These are phyloP conservation scores for Fusarium clavum DNA, from an alignment of 2,329 filamentous ascomycete species.

Conservation along the genomic window DNA sequence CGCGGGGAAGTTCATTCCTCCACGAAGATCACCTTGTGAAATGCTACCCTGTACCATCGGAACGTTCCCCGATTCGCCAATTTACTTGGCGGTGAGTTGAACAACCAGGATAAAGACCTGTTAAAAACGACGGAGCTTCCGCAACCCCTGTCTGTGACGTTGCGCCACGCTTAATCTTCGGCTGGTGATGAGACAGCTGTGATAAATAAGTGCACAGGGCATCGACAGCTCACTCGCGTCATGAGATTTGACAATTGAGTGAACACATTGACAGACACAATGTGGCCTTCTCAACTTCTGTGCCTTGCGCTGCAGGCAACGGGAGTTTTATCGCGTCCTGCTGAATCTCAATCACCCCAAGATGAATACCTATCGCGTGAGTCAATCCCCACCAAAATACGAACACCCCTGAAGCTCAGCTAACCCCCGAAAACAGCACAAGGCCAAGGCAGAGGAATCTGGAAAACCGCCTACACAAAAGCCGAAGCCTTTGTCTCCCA, in stretches of 20 bases:
- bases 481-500: slow-evolving; percentile 67
- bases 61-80: neutral
- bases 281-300: slow-evolving; percentile 17
- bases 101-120: neutral
- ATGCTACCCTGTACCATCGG: slow-evolving; percentile 16
- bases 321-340: neutral
- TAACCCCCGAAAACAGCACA: slow-evolving; percentile 21
- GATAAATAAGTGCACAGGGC: slow-evolving; percentile 15
- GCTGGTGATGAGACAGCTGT: neutral
- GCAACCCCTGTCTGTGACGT: slow-evolving; percentile 9
- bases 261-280: neutral
- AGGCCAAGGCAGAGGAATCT: slow-evolving; percentile 51
- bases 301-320: slow-evolving; percentile 17
- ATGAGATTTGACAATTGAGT: neutral
- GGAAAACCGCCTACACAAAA: slow-evolving; percentile 69
- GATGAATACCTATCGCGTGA: slow-evolving; percentile 34
- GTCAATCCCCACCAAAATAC: neutral
- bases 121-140: slow-evolving; percentile 5
- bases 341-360: neutral
- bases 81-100: slow-evolving; percentile 5
- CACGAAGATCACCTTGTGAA: neutral
- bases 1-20: neutral
- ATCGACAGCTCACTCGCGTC: neutral
- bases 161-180: slow-evolving; percentile 5
- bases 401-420: slow-evolving; percentile 7